A percentile compares a stretch with the other conserved stretches of the same genome.
phyloP scores from a whole-genome alignment of 2,329 filamentous ascomycete genomes.

The Aspergillus sclerotialis region DNA sequence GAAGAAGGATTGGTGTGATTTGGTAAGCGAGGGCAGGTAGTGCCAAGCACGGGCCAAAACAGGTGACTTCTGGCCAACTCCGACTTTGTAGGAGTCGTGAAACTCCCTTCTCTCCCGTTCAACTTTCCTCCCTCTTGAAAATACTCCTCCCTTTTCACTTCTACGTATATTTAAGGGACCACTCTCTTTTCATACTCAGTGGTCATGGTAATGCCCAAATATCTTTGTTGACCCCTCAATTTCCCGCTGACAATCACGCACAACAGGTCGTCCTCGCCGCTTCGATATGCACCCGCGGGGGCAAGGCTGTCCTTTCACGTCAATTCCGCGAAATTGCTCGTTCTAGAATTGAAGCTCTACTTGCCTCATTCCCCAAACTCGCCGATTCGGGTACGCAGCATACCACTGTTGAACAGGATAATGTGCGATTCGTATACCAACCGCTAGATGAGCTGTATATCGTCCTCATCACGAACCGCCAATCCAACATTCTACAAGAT shows the following conservation, averaged over 20 bases:
- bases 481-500: conserved; percentile 98
- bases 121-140: conserved; percentile 10
- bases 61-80: too few relatives aligned
- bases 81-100: too few relatives aligned
- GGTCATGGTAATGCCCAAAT: too few relatives aligned
- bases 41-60: conserved; percentile 26
- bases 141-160: conserved; percentile 8
- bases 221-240: not conserved
- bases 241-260: conserved; percentile 13
- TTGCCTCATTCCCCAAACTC: conserved; percentile 96
- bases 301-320: conserved; percentile 95
- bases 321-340: conserved; percentile 97
- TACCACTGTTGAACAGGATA: conserved; percentile 97
- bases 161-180: too few relatives aligned
- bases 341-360: conserved; percentile 90
- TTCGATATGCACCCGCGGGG: conserved; percentile 96
- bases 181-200: too few relatives aligned
- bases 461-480: conserved; percentile 97
- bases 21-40: conserved; percentile 34
- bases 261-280: conserved; percentile 90
- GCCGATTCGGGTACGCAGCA: conserved; percentile 94
- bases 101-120: too few relatives aligned
- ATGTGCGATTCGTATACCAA: conserved; percentile 98
- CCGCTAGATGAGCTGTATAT: conserved; percentile 99
- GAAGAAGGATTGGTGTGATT: conserved; percentile 18